A percentile compares a stretch with the other conserved stretches of the same genome.
phyloP scores from a whole-genome alignment of 306 rosid genomes.

The Morella rubra region DNA sequence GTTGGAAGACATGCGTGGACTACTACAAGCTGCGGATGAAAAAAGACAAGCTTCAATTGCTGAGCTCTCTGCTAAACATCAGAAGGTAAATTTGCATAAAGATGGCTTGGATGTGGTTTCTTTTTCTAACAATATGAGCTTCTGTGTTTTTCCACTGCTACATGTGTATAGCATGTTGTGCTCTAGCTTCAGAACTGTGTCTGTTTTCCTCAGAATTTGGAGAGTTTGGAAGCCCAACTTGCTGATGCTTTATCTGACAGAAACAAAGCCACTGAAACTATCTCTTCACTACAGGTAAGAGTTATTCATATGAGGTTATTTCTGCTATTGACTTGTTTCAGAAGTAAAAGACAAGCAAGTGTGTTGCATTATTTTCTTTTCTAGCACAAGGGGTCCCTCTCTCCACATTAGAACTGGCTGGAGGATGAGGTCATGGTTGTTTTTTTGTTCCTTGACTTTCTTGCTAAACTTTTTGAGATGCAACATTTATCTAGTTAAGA shows the following conservation, averaged over 20 bases:
- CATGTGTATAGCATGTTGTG: slow-evolving; percentile 21
- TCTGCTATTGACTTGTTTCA: neutral
- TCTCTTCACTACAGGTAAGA: slow-evolving; percentile 87
- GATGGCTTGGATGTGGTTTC: slow-evolving; percentile 5
- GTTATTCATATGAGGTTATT: slow-evolving; percentile 24
- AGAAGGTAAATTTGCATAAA: slow-evolving; percentile 55
- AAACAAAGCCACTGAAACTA: slow-evolving; percentile 80
- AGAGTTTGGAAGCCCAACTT: slow-evolving; percentile 90
- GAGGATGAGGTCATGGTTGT: neutral
- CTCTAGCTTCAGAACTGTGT: slow-evolving; percentile 24
- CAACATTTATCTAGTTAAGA: neutral
- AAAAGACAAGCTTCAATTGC: slow-evolving; percentile 82
- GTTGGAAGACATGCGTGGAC: slow-evolving; percentile 78
- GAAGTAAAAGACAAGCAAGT: neutral
- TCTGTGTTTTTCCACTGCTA: slow-evolving; percentile 8
- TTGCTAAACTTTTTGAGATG: neutral
- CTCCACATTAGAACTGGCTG: neutral
- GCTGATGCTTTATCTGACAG: slow-evolving; percentile 88
- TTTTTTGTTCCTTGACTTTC: neutral
- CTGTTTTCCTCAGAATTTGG: slow-evolving; percentile 62
- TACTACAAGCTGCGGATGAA: slow-evolving; percentile 86
- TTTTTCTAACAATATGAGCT: neutral
- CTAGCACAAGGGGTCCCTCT: neutral
- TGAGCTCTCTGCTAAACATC: slow-evolving; percentile 89
- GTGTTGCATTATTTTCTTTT: neutral